Base-by-base conservation (phyloP, 2,329 filamentous ascomycete species). In the Dendrostoma leiphaemia region DNA sequence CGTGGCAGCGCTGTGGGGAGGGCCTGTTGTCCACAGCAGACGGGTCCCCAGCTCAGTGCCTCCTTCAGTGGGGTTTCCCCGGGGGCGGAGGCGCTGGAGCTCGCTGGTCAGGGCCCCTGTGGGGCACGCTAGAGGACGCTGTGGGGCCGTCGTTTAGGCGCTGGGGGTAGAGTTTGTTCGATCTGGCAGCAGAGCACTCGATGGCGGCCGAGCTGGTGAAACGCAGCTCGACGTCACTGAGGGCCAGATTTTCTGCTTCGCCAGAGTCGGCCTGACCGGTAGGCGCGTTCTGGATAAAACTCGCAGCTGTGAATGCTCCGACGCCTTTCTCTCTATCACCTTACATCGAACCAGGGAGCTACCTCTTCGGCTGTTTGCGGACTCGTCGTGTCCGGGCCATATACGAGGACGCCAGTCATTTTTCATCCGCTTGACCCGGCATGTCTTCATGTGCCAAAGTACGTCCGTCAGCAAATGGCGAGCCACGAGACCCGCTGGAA, bases 221-320 rank as follows among this genome's bases (percentile, higher is more conserved):
- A 57, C 54, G 54, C 54, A 23, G 51, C 51, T 43, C 51, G 48
- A 57, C 54, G 54, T 57, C 54, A 57, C 49, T 47, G 41, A 54
- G 28, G 54, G 35, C 46, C 43, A 38, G 43, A 32, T 43, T 29
- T 45, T 23, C 23, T 50, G 38, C 35, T 37, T 32, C 29, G 12
- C 7, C 29, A 26, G 19, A 28, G 24, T 29, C 12, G 21, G 19
- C 13, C 40, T 53, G n/a, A n/a, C n/a, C n/a, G n/a, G n/a, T n/a
- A 54, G 41, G 38, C 54, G 23, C 13, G 23, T 50, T 50, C 17
- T 9, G 24, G 46, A 17, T 19, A 44, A 29, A 26, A 21, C 29
- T n/a, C n/a, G n/a, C 41, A 51, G 32, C 49, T 29, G 13, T 21
- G 32, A 49, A 53, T 32, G 54, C 46, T 50, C 54, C 47, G 46